Evolutionary conservation across 2,329 filamentous ascomycete species (phyloP).

Genomic region (Scedosporium boydii): DNA sequence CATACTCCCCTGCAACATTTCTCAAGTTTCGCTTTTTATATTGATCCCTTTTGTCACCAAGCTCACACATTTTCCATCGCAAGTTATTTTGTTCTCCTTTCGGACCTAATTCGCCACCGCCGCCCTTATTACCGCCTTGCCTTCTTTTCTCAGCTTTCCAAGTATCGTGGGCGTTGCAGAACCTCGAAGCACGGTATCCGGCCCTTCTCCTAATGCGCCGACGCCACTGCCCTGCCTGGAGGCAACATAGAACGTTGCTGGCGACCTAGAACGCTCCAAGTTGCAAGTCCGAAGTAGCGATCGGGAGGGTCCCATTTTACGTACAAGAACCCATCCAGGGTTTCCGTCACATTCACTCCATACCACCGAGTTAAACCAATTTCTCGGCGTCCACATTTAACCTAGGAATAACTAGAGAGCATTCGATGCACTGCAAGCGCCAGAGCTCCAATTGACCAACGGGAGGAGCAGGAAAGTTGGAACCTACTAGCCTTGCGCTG

Average conservation of each 20-base stretch:
- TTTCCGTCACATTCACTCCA: background rate
- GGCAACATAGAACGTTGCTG: background rate
- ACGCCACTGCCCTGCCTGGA: background rate
- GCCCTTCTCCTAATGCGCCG: background rate
- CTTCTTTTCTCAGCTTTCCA: no score
- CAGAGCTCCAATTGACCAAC: background rate
- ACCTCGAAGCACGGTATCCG: background rate
- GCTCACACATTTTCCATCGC: background rate
- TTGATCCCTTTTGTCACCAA: background rate
- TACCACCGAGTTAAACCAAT: background rate
- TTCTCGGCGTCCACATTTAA: background rate
- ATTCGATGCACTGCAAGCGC: background rate
- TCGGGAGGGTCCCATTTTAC: no score
- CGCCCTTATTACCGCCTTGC: no score
- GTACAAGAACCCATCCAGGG: background rate
- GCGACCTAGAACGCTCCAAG: background rate
- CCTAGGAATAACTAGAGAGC: background rate
- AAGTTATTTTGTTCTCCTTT: no score
- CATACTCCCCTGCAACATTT: no score
- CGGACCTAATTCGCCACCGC: no score
- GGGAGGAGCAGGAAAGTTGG: background rate
- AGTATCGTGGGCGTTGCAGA: background rate
- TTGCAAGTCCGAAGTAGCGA: no score
- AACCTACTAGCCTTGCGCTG: background rate
- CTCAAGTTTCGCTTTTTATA: background rate